Conservation (phyloP, 371 early-diverging fungal genomes). For the Syncephalis plumigaleata region DNA sequence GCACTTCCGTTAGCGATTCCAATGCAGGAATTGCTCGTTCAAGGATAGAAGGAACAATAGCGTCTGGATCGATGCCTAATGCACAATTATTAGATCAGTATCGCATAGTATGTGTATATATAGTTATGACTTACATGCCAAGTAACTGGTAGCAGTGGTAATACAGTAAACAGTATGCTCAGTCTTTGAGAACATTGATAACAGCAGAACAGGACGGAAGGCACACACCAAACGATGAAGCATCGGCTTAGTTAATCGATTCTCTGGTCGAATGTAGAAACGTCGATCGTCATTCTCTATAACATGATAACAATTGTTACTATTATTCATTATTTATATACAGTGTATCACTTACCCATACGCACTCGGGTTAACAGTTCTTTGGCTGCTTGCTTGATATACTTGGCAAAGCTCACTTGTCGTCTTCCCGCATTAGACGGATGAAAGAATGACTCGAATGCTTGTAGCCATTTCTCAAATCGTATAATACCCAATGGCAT, state of each 20-base stretch:
- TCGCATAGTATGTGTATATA: background rate
- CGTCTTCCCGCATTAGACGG: conserved; percentile 78
- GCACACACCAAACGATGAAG: conserved; percentile 35
- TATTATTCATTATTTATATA: background rate
- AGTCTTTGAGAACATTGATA: conserved; percentile 63
- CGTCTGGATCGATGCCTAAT: conserved; percentile 49
- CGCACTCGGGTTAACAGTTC: conserved; percentile 51
- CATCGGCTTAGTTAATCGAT: conserved; percentile 34
- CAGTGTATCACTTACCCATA: conserved; percentile 14
- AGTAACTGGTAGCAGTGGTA: conserved; percentile 39
- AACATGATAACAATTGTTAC: background rate
- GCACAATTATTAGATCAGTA: too few relatives aligned
- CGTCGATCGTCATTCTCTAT: background rate
- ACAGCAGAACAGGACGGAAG: conserved; percentile 28
- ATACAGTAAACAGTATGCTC: background rate
- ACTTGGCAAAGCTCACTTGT: conserved; percentile 29
- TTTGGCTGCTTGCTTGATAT: conserved; percentile 35
- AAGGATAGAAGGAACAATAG: conserved; percentile 65
- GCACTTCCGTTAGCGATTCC: conserved; percentile 63
- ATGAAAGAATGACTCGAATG: conserved; percentile 72
- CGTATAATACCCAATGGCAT: conserved; percentile 18
- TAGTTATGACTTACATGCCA: conserved; percentile 31
- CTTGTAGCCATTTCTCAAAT: conserved; percentile 56
- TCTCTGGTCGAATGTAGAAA: conserved; percentile 31
- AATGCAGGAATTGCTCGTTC: conserved; percentile 71